phyloP scores from a whole-genome alignment of 768 basidiomycete genomes.

The Tulasnella sp. region DNA sequence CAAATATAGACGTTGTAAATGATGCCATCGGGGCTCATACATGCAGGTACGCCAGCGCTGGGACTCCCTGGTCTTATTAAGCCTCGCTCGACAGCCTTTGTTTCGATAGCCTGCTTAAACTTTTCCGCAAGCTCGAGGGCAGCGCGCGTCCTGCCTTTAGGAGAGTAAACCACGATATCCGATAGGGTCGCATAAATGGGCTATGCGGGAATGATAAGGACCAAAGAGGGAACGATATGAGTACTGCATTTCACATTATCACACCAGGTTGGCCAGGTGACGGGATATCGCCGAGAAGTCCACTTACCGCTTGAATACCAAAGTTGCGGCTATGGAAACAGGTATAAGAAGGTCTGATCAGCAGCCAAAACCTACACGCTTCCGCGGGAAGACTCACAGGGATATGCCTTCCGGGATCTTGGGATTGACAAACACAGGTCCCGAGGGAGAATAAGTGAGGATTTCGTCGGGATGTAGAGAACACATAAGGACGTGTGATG shows the following conservation, averaged over 20 bases:
- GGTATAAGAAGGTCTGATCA: background rate
- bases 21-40: conserved; percentile 15
- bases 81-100: conserved; percentile 44
- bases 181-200: conserved; percentile 81
- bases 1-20: conserved; percentile 73
- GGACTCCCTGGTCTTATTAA: conserved; percentile 9
- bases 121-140: conserved; percentile 52
- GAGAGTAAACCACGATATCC: conserved; percentile 82
- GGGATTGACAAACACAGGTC: conserved; percentile 59
- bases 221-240: background rate
- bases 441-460: conserved; percentile 24
- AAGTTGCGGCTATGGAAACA: conserved; percentile 50
- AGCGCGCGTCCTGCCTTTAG: conserved; percentile 44
- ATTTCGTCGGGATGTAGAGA: conserved; percentile 30
- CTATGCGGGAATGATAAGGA: conserved; percentile 29
- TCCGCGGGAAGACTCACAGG: conserved; percentile 17
- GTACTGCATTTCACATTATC: too few species aligned
- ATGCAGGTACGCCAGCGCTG: background rate
- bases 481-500: conserved; percentile 20
- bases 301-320: conserved; percentile 75
- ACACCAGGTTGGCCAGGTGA: conserved; percentile 3
- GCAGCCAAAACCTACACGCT: background rate
- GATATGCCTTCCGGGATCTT: conserved; percentile 57
- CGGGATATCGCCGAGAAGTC: conserved; percentile 12
- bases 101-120: conserved; percentile 52